These are phyloP conservation scores for Podospora didyma DNA, from an alignment of 495 filamentous ascomycete genomes.

Conservation along the genomic window DNA sequence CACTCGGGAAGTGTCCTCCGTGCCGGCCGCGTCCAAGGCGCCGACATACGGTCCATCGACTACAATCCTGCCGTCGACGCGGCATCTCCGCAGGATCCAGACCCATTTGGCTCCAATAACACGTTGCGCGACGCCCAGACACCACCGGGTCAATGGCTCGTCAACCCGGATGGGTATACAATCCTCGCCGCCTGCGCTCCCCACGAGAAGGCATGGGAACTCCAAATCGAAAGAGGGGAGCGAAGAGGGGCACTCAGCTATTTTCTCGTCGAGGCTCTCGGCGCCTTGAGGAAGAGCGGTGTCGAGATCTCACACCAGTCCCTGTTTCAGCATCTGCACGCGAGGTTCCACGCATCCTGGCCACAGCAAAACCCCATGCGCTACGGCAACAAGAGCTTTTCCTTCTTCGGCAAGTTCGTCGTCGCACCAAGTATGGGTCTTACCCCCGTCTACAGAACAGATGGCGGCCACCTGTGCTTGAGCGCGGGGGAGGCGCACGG, in stretches of 20 bases:
- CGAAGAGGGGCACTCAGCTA: neutral
- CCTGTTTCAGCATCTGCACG: neutral
- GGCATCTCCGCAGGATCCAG: neutral
- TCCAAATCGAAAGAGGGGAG: neutral
- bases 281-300: neutral
- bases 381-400: neutral
- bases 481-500: neutral
- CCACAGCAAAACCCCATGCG: neutral
- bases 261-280: neutral
- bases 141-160: neutral
- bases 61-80: neutral
- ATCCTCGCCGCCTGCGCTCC: slow-evolving; percentile 4
- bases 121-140: neutral
- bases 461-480: neutral
- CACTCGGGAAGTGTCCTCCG: neutral
- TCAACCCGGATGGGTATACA: slow-evolving; percentile 7
- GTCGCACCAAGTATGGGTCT: neutral
- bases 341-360: neutral
- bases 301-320: neutral
- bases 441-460: neutral
- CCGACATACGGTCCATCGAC: neutral
- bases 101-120: neutral
- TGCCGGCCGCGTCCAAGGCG: neutral
- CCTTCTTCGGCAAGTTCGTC: neutral
- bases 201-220: neutral